Evolutionary conservation across 495 filamentous ascomycete genomes (phyloP).

Genomic region (Talaromyces proteolyticus): DNA sequence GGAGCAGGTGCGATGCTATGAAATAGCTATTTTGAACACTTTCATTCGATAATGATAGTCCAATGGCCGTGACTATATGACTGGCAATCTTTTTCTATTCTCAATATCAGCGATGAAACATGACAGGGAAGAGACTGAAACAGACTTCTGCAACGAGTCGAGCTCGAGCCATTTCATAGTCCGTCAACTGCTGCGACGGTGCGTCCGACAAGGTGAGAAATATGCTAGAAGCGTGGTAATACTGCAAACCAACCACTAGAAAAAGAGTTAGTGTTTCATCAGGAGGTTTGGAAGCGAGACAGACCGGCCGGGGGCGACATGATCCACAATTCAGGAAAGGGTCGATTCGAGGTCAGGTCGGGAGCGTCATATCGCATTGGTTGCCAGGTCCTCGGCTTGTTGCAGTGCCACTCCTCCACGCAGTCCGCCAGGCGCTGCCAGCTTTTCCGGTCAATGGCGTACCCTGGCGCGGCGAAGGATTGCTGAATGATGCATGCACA

Average conservation of each 20-base stretch:
- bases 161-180: slow-evolving; percentile 23
- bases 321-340: slow-evolving; percentile 36
- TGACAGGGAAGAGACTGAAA: neutral
- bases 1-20: slow-evolving; percentile 31
- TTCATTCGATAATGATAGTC: slow-evolving; percentile 31
- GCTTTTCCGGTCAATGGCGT: slow-evolving; percentile 13
- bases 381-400: slow-evolving; percentile 28
- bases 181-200: slow-evolving; percentile 14
- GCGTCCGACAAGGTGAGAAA: slow-evolving; percentile 24
- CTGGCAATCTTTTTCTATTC: slow-evolving; percentile 22
- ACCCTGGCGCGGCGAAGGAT: slow-evolving; percentile 14
- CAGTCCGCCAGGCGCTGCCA: slow-evolving; percentile 20
- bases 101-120: neutral
- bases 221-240: slow-evolving; percentile 28
- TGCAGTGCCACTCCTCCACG: slow-evolving; percentile 24
- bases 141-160: slow-evolving; percentile 25
- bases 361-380: slow-evolving; percentile 27
- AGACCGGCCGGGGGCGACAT: slow-evolving; percentile 30
- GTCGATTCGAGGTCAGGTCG: slow-evolving; percentile 15
- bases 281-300: neutral
- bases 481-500: slow-evolving; percentile 31
- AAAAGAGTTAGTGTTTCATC: neutral
- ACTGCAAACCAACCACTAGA: slow-evolving; percentile 32
- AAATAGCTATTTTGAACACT: slow-evolving; percentile 34
- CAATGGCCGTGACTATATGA: slow-evolving; percentile 26